These are phyloP conservation scores for Claviceps pusilla DNA, from an alignment of 2,329 filamentous ascomycete species.

Conservation along the genomic window DNA sequence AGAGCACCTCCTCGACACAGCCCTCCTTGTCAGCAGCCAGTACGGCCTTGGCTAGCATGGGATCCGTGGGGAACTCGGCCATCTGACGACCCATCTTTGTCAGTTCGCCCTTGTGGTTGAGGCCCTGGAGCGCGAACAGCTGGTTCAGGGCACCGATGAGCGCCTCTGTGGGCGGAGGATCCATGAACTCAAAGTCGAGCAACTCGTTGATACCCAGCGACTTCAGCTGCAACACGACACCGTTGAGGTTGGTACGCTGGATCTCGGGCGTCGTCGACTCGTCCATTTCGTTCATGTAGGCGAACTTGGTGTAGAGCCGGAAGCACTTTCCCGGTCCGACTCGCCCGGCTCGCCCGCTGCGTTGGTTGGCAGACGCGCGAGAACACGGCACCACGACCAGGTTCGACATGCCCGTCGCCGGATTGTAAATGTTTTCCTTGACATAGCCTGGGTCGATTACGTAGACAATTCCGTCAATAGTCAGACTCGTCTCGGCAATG, in stretches of 20 bases:
- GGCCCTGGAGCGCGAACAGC: constrained; percentile 75
- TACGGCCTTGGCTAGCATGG: constrained; percentile 79
- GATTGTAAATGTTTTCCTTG: constrained; percentile 90
- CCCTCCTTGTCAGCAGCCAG: constrained; percentile 77
- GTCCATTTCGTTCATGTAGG: constrained; percentile 88
- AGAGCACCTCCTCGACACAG: constrained; percentile 87
- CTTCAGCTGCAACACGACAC: constrained; percentile 73
- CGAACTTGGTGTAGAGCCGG: constrained; percentile 82
- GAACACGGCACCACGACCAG: constrained; percentile 84
- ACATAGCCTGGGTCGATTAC: constrained; percentile 92
- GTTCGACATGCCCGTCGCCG: constrained; percentile 81
- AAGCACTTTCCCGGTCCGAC: constrained; percentile 89
- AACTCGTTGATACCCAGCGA: constrained; percentile 84
- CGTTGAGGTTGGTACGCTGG: constrained; percentile 73
- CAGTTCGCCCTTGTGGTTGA: constrained; percentile 77
- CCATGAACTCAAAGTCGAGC: constrained; percentile 91
- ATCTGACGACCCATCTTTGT: constrained; percentile 87
- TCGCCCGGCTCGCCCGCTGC: constrained; percentile 82
- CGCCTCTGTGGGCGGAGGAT: constrained; percentile 77
- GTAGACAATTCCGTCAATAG: constrained; percentile 90
- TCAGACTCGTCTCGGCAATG: constrained; percentile 90
- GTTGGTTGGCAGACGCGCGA: constrained; percentile 80
- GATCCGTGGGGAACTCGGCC: constrained; percentile 87
- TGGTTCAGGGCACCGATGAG: constrained; percentile 81
- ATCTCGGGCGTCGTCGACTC: constrained; percentile 89